Percentiles rank a stretch among this genome's conserved stretches.
Evolutionary conservation across 2,329 filamentous ascomycete genomes (phyloP).

Genomic region (Diaporthe citriasiana): DNA sequence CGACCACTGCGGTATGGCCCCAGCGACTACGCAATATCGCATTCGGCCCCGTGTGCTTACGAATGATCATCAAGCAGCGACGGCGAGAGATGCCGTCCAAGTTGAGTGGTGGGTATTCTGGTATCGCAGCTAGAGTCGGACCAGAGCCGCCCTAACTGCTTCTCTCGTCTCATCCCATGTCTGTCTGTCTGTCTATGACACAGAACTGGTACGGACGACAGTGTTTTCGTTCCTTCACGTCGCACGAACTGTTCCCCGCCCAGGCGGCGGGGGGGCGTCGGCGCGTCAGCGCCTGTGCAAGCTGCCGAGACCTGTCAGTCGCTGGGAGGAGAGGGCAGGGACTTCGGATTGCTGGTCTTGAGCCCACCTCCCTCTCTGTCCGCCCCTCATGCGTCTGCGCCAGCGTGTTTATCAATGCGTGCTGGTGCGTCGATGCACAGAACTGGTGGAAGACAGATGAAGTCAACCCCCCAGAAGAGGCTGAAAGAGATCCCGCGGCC

Average conservation of each 20-base stretch:
- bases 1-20: conserved; percentile 24
- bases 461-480: conserved; percentile 24
- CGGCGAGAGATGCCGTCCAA: background rate
- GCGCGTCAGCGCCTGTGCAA: conserved; percentile 29
- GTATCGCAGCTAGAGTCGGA: background rate
- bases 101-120: background rate
- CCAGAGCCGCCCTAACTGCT: conserved; percentile 8
- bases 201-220: background rate
- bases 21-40: conserved; percentile 29
- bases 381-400: background rate
- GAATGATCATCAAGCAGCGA: conserved; percentile 28
- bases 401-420: background rate
- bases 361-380: background rate
- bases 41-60: conserved; percentile 22
- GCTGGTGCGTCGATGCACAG: background rate
- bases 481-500: conserved; percentile 34
- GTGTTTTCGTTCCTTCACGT: conserved; percentile 22
- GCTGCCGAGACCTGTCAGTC: conserved; percentile 38
- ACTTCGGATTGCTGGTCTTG: conserved; percentile 21
- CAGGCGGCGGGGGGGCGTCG: conserved; percentile 10
- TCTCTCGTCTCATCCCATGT: conserved; percentile 26
- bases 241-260: conserved; percentile 22
- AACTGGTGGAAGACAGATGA: background rate
- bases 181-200: no score
- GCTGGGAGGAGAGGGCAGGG: conserved; percentile 16